A percentile compares a stretch with the other conserved stretches of the same genome.
phyloP scores from a whole-genome alignment of 75 land plant species.

The Pinus taeda region DNA sequence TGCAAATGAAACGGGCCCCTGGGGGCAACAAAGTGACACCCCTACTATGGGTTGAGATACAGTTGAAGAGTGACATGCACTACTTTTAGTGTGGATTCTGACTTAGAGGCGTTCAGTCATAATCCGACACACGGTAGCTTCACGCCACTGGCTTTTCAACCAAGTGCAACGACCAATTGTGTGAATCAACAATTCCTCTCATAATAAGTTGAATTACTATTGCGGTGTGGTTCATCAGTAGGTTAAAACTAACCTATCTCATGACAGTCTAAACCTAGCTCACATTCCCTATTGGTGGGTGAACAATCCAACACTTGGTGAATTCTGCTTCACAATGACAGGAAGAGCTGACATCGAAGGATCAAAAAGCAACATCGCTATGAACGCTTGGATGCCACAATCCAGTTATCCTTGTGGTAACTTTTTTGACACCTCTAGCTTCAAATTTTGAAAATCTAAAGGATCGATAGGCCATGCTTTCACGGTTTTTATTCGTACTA shows the following conservation, averaged over 20 bases:
- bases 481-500: too few relatives aligned
- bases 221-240: slow-evolving; percentile 16
- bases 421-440: too few relatives aligned
- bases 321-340: slow-evolving; percentile 30
- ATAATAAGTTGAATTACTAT: slow-evolving; percentile 55
- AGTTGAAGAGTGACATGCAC: background rate
- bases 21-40: too few relatives aligned
- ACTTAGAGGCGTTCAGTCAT: slow-evolving; percentile 76
- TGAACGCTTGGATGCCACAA: slow-evolving; percentile 21
- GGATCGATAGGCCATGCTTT: too few relatives aligned
- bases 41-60: too few relatives aligned
- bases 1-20: too few relatives aligned
- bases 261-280: slow-evolving; percentile 33
- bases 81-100: slow-evolving; percentile 49
- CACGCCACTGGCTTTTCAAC: slow-evolving; percentile 56
- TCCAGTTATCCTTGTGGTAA: too few relatives aligned
- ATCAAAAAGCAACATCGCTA: slow-evolving; percentile 32
- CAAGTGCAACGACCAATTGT: slow-evolving; percentile 39
- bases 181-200: slow-evolving; percentile 52
- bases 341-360: slow-evolving; percentile 39
- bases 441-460: too few relatives aligned
- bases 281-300: slow-evolving; percentile 46
- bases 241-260: slow-evolving; percentile 41
- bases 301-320: slow-evolving; percentile 49
- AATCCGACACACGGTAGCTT: slow-evolving; percentile 59